These are phyloP conservation scores for Monosporozyma servazzii DNA, from an alignment of 805 yeast genomes.

Conservation along the genomic window DNA sequence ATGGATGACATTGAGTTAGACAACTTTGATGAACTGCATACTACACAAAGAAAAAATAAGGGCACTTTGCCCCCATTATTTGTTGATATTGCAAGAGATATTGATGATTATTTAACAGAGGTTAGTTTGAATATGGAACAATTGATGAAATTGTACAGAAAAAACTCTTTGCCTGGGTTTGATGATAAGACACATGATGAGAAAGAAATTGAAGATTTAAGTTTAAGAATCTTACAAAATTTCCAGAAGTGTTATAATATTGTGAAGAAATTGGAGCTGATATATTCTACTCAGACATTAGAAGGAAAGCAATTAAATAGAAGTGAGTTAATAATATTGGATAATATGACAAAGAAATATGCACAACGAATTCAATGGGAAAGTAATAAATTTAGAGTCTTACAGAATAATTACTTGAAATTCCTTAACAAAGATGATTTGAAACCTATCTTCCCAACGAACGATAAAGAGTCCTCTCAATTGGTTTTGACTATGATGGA, in stretches of 20 bases:
- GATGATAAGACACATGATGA: slow-evolving; percentile 73
- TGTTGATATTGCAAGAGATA: slow-evolving; percentile 60
- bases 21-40: slow-evolving; percentile 4
- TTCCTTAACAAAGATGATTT: slow-evolving; percentile 74
- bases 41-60: background rate
- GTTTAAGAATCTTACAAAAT: slow-evolving; percentile 60
- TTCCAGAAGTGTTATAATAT: slow-evolving; percentile 73
- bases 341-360: slow-evolving; percentile 72
- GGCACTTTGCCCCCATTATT: slow-evolving; percentile 61
- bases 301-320: slow-evolving; percentile 29
- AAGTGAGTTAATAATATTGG: slow-evolving; percentile 55
- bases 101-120: slow-evolving; percentile 51
- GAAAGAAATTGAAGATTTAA: slow-evolving; percentile 65
- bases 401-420: slow-evolving; percentile 84
- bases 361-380: slow-evolving; percentile 77
- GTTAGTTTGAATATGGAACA: slow-evolving; percentile 48
- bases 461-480: slow-evolving; percentile 16
- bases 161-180: slow-evolving; percentile 79
- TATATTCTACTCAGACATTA: slow-evolving; percentile 31
- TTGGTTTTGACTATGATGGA: slow-evolving; percentile 28
- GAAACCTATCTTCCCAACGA: slow-evolving; percentile 34
- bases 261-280: slow-evolving; percentile 54
- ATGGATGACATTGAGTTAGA: slow-evolving; percentile 30
- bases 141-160: slow-evolving; percentile 64
- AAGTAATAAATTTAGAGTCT: slow-evolving; percentile 68